A percentile compares a stretch with the other conserved stretches of the same genome.
These are phyloP conservation scores for Volvariella volvacea DNA, from an alignment of 1,284 basidiomycete genomes.

Conservation along the genomic window DNA sequence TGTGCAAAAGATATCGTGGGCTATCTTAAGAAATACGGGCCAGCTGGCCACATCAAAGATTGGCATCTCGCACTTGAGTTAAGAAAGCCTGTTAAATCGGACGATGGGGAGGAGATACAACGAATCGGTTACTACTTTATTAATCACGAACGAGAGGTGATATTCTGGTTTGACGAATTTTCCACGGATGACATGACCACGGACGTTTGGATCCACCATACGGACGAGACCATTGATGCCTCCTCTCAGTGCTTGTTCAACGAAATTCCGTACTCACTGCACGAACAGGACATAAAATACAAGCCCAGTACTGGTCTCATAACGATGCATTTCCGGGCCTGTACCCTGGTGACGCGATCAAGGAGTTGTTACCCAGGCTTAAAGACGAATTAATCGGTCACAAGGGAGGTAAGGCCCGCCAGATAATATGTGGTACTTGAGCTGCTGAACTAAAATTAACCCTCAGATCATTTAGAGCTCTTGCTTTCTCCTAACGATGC, in stretches of 20 bases:
- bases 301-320: conserved; percentile 44
- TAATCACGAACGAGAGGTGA: conserved; percentile 22
- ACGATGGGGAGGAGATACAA: conserved; percentile 8
- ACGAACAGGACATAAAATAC: conserved; percentile 32
- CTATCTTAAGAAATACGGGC: too few relatives aligned
- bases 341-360: conserved; percentile 9
- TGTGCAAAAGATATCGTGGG: too few relatives aligned
- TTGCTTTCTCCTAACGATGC: not conserved
- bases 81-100: too few relatives aligned
- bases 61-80: too few relatives aligned
- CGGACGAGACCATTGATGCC: conserved; percentile 23
- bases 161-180: conserved; percentile 34
- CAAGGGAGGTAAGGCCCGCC: conserved; percentile 32
- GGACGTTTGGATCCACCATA: too few relatives aligned
- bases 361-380: conserved; percentile 29
- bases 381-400: conserved; percentile 37
- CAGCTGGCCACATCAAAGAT: too few relatives aligned
- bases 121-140: conserved; percentile 32
- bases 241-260: conserved; percentile 14
- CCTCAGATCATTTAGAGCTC: not conserved
- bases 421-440: too few relatives aligned
- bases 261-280: not conserved
- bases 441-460: too few relatives aligned
- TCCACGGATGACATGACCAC: conserved; percentile 13
- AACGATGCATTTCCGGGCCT: conserved; percentile 39